phyloP scores from a whole-genome alignment of 2,329 filamentous ascomycete species.

The Sclerotinia sclerotiorum region DNA sequence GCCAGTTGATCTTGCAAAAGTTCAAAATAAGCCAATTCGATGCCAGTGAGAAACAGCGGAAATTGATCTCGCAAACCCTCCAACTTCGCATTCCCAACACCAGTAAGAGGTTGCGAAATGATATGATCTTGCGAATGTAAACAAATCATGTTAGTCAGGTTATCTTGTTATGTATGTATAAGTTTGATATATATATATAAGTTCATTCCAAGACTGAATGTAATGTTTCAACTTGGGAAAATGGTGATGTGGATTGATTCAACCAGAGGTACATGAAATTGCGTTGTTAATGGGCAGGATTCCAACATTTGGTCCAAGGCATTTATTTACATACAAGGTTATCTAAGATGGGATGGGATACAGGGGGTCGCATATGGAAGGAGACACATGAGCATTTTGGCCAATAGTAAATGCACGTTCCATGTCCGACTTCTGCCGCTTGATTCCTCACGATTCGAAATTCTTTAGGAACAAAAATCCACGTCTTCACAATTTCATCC shows the following conservation, averaged over 20 bases:
- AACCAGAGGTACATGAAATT: neutral
- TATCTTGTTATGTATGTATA: neutral
- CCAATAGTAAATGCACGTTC: constrained; percentile 29
- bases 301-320: neutral
- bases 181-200: too few species aligned
- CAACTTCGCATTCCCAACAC: neutral
- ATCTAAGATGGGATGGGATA: neutral
- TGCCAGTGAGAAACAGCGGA: neutral
- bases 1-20: neutral
- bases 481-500: constrained; percentile 23
- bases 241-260: neutral
- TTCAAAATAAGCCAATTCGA: neutral
- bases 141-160: neutral
- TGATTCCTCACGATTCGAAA: constrained; percentile 20
- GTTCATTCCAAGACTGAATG: neutral
- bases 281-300: neutral
- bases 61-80: neutral
- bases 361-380: constrained; percentile 12
- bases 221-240: neutral
- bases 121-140: neutral
- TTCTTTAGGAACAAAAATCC: constrained; percentile 24
- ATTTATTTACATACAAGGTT: neutral
- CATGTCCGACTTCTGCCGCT: constrained; percentile 23
- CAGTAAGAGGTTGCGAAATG: neutral
- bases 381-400: constrained; percentile 21